Base-by-base conservation (phyloP, 495 filamentous ascomycete genomes). In the Daldinia caldariorum region DNA sequence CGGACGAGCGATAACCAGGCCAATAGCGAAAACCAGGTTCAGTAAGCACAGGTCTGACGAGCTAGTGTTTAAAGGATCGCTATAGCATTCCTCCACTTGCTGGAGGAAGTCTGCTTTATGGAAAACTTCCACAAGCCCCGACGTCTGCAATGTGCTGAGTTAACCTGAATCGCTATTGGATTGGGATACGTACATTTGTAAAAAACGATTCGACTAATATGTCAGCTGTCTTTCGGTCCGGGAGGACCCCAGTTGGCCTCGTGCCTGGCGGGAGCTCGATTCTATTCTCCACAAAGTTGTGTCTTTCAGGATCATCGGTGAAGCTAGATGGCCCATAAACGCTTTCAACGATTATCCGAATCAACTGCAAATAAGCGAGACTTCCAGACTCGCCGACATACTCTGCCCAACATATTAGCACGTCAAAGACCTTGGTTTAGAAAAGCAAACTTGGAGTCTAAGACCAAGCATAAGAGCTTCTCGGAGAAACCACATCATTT, bases 371-470 rank as follows among this genome's bases (percentile, higher is more conserved):
- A 69, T 90, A 91, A 1, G 90, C 90, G 54, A 92, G 79, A 47
- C 88, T 89, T 1, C 90, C 90, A 0, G 90, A 89, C 70, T 93
- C 90, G 31, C 90, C 91, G 63, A 93, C 85, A 69, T 92, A 93
- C 54, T 88, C 83, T 87, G 58, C 31, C 0, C 8, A 5, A 29
- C 20, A 53, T 55, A 62, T 71, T 61, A 73, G 73, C 34, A 58
- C n/a, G 10, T 12, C 7, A 4, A 39, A 12, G 34, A 32, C 3
- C 12, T 20, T 2, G 9, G 3, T 6, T 4, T 14, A 18, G 20
- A 43, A 37, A 53, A 41, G 45, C 13, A 57, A 41, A 22, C n/a
- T 2, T 20, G 56, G 20, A 35, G 37, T 32, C 55, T 29, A 41
- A 58, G 6, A 5, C 35, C n/a, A n/a, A 45, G 35, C 4, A 43